phyloP scores from a whole-genome alignment of 2,329 filamentous ascomycete genomes.

The Diaporthe sp. region DNA sequence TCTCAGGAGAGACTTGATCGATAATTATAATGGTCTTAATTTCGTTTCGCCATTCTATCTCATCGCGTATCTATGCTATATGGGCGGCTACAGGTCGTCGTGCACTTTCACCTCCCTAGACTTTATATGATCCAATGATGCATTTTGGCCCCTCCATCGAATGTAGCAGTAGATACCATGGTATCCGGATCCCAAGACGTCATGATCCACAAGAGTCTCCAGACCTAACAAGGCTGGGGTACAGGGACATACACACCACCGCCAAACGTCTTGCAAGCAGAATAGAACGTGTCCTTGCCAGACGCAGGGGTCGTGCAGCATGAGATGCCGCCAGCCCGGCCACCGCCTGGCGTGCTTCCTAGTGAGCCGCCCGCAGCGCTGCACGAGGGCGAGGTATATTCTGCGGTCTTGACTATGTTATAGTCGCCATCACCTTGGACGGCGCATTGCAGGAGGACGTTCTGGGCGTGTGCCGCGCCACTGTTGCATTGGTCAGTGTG shows the following conservation, averaged over 20 bases:
- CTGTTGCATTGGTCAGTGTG: neutral
- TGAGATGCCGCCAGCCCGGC: neutral
- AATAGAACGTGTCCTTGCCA: neutral
- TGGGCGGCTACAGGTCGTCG: no score
- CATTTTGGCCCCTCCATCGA: neutral
- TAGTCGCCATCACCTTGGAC: neutral
- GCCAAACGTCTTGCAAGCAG: neutral
- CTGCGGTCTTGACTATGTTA: neutral
- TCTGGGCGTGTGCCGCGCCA: neutral
- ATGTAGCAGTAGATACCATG: neutral
- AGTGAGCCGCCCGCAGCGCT: neutral
- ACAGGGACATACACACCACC: neutral
- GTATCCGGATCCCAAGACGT: no score
- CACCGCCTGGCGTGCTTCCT: neutral
- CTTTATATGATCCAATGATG: neutral
- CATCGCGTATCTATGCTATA: neutral
- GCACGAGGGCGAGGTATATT: neutral
- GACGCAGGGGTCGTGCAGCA: neutral
- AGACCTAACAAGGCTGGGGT: neutral
- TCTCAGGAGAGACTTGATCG: no score
- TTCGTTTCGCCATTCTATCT: no score
- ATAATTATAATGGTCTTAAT: neutral
- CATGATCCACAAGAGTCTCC: no score
- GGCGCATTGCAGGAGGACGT: neutral
- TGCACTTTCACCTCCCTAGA: neutral